These are phyloP conservation scores for Pseudogymnoascus sp. DNA, from an alignment of 2,329 filamentous ascomycete species.

Conservation along the genomic window DNA sequence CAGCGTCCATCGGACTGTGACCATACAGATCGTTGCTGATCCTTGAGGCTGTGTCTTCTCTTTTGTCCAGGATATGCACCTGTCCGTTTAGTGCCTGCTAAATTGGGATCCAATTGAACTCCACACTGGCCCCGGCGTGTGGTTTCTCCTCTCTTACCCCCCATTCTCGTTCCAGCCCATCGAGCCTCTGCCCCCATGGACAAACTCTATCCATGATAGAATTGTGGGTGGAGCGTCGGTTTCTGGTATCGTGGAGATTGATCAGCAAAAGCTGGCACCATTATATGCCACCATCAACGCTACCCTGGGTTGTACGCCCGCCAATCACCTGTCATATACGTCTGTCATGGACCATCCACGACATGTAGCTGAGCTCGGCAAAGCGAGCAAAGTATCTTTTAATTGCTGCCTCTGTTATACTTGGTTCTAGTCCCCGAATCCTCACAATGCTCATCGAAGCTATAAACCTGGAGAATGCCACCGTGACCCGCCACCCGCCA, in stretches of 20 bases:
- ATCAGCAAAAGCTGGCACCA: background rate
- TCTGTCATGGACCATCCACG: background rate
- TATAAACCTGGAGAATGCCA: background rate
- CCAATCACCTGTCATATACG: background rate
- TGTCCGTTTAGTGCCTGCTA: background rate
- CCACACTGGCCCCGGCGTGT: background rate
- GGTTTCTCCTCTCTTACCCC: slow-evolving; percentile 7
- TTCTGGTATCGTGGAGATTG: background rate
- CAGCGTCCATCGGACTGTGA: background rate
- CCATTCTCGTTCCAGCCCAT: background rate
- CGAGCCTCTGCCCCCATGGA: background rate
- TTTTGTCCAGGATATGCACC: background rate
- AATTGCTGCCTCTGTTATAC: background rate
- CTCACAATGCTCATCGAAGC: background rate
- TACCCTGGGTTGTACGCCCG: background rate
- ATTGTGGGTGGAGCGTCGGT: background rate
- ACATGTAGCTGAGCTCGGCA: background rate
- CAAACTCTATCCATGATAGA: slow-evolving; percentile 4
- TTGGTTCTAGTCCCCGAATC: background rate
- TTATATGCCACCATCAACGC: background rate
- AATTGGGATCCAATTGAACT: background rate
- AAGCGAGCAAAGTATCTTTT: background rate
- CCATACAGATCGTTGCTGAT: background rate
- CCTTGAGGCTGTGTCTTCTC: background rate
- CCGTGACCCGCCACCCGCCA: background rate